Conservation (phyloP, 805 yeast genomes). For the Pichia ethanolica region DNA sequence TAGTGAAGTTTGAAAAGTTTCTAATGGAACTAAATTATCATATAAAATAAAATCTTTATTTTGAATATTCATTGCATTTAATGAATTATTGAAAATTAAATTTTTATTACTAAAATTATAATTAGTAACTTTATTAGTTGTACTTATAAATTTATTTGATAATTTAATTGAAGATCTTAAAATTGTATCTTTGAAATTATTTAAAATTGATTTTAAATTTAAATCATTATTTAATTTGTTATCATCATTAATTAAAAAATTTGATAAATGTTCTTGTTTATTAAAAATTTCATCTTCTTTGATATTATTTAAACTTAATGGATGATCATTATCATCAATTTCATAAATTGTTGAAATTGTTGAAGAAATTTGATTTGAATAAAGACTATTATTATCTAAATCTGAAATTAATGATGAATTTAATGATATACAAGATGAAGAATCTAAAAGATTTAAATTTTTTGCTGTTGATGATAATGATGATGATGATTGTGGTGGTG, state of each 20-base stretch:
- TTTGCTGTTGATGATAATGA: neutral
- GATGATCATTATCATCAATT: neutral
- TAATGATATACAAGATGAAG: neutral
- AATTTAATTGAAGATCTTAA: neutral
- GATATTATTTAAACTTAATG: neutral
- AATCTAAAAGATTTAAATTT: neutral
- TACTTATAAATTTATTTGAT: neutral
- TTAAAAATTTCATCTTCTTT: neutral
- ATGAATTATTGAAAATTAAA: neutral
- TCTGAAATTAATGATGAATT: neutral
- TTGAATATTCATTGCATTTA: neutral
- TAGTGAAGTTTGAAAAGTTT: constrained; percentile 1
- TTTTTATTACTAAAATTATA: neutral
- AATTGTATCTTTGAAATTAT: neutral
- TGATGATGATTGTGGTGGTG: neutral
- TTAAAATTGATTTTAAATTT: neutral
- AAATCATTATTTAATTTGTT: neutral
- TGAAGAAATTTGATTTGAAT: neutral
- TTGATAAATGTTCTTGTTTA: neutral
- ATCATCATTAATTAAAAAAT: neutral
- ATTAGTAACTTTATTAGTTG: neutral
- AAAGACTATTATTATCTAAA: neutral
- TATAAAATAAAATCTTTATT: constrained; percentile 1
- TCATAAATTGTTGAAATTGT: neutral
- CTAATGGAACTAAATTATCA: constrained; percentile 2